These are phyloP conservation scores for Lactarius akahatsu DNA, from an alignment of 768 basidiomycete species.

Conservation along the genomic window DNA sequence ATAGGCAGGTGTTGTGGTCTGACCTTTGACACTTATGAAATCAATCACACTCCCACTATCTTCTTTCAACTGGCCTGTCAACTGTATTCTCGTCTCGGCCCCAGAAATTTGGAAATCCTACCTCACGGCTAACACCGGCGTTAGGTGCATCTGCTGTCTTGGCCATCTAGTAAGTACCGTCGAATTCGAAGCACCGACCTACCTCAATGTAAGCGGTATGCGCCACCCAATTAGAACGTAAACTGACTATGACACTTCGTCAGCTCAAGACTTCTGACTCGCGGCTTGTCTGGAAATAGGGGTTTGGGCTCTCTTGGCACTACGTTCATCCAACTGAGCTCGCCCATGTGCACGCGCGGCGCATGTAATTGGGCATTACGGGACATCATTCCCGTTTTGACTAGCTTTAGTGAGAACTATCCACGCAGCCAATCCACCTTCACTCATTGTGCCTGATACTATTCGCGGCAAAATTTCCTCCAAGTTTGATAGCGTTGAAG, in stretches of 20 bases:
- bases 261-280: constrained; percentile 26
- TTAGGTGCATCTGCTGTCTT: constrained; percentile 10
- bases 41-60: constrained; percentile 9
- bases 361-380: not conserved
- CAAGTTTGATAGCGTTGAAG: constrained; percentile 32
- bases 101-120: not conserved
- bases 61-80: constrained; percentile 1
- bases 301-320: not conserved
- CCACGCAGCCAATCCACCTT: constrained; percentile 12
- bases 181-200: constrained; percentile 32
- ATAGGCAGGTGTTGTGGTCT: constrained; percentile 25
- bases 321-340: not conserved
- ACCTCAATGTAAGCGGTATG: not conserved
- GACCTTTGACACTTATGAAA: constrained; percentile 11
- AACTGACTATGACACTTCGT: constrained; percentile 28
- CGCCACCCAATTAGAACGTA: not conserved
- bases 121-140: not conserved
- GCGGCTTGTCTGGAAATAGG: not conserved
- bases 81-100: not conserved
- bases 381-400: not conserved
- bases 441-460: constrained; percentile 20
- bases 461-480: not conserved
- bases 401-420: not conserved
- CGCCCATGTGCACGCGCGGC: not conserved
- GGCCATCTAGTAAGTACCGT: constrained; percentile 28